Conservation (phyloP, 495 filamentous ascomycete species). For the Amphirosellinia nigrospora region DNA sequence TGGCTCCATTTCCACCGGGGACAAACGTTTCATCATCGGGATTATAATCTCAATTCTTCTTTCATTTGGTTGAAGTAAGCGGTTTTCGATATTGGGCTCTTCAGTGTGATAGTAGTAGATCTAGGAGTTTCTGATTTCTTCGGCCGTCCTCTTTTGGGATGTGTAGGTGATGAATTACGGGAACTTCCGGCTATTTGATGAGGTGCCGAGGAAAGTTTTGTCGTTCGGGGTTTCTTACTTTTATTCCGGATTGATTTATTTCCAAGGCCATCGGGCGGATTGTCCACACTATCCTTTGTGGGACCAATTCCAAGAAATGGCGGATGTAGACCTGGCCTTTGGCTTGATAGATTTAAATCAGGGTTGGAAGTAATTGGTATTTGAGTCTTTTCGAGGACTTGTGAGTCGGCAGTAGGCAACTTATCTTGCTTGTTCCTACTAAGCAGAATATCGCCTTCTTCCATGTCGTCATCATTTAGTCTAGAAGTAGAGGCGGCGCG, state of each 20-base stretch:
- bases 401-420: background rate
- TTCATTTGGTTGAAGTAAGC: constrained; percentile 3
- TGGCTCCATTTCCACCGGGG: background rate
- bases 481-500: constrained; percentile 9
- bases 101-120: background rate
- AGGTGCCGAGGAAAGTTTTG: background rate
- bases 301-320: background rate
- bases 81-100: background rate
- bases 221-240: background rate
- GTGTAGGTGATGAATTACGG: background rate
- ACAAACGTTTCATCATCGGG: constrained; percentile 16
- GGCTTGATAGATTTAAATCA: background rate
- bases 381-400: background rate
- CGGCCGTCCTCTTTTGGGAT: constrained; percentile 10
- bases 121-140: background rate
- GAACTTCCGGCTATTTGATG: background rate
- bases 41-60: constrained; percentile 24
- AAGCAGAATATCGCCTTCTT: constrained; percentile 36
- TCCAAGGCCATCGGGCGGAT: too few relatives aligned
- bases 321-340: background rate
- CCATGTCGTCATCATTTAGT: background rate
- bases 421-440: constrained; percentile 20
- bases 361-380: background rate
- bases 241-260: background rate
- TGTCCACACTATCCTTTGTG: background rate